Conservation (phyloP, 352 stramenopile species). For the Pythium utonaiense region DNA sequence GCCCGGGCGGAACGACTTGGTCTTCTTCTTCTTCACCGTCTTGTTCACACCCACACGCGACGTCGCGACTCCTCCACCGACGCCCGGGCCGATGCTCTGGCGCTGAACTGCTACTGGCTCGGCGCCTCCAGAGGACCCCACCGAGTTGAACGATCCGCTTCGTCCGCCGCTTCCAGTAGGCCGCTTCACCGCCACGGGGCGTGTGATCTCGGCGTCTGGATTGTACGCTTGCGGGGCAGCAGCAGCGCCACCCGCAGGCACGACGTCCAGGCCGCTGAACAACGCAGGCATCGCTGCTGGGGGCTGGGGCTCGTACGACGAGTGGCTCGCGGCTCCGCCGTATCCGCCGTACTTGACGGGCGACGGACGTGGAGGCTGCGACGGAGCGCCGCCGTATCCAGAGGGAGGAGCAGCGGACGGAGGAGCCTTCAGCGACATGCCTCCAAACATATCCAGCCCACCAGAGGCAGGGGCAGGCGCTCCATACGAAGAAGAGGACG, state of each 20-base stretch:
- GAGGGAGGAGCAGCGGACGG: background rate
- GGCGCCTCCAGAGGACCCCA: slow-evolving; percentile 11
- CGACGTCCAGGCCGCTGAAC: slow-evolving; percentile 23
- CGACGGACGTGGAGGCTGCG: slow-evolving; percentile 12
- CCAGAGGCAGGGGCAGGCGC: slow-evolving; percentile 11
- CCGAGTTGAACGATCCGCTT: slow-evolving; percentile 56
- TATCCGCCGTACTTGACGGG: slow-evolving; percentile 17
- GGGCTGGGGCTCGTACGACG: slow-evolving; percentile 1
- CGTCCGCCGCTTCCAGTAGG: slow-evolving; percentile 1
- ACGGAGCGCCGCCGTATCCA: slow-evolving; percentile 14
- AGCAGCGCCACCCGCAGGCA: background rate
- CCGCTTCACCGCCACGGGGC: slow-evolving; percentile 12
- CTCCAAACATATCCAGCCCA: slow-evolving; percentile 68
- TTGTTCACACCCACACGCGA: slow-evolving; percentile 31
- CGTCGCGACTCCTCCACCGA: background rate
- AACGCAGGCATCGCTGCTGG: slow-evolving; percentile 2
- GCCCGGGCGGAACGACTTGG: slow-evolving; percentile 78
- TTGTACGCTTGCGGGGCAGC: background rate
- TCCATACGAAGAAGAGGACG: slow-evolving; percentile 8
- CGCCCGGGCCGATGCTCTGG: slow-evolving; percentile 10
- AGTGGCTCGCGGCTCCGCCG: slow-evolving; percentile 10
- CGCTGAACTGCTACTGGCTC: slow-evolving; percentile 8
- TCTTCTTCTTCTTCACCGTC: slow-evolving; percentile 74
- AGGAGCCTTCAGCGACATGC: slow-evolving; percentile 56
- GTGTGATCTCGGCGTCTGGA: slow-evolving; percentile 14